Evolutionary conservation across 2,329 filamentous ascomycete genomes (phyloP).

Genomic region (Botryosphaeria dothidea): DNA sequence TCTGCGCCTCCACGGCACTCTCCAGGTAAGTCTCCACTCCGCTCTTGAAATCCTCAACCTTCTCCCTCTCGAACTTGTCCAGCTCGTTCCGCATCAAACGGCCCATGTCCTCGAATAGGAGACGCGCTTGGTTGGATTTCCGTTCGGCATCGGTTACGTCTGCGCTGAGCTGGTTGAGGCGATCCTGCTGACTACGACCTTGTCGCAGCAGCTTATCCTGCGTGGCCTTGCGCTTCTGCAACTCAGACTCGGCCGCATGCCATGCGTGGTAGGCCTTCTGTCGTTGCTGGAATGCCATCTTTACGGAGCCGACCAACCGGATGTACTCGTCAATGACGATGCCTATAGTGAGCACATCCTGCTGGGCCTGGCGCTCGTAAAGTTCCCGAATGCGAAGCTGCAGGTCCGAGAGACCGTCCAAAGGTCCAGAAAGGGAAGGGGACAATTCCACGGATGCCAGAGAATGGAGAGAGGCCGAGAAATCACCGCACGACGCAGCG

Average conservation of each 20-base stretch:
- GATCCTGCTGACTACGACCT: conserved; percentile 93
- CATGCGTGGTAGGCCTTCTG: conserved; percentile 96
- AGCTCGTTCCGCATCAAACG: conserved; percentile 86
- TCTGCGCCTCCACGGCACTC: conserved; percentile 95
- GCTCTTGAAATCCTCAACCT: conserved; percentile 97
- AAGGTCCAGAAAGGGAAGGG: conserved; percentile 79
- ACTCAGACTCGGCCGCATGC: conserved; percentile 86
- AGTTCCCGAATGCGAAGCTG: conserved; percentile 93
- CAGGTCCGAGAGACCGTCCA: conserved; percentile 89
- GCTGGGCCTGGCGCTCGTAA: conserved; percentile 94
- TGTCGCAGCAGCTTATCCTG: conserved; percentile 96
- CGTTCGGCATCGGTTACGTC: conserved; percentile 95
- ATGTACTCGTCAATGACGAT: conserved; percentile 99
- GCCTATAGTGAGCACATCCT: conserved; percentile 92
- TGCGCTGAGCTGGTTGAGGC: conserved; percentile 85
- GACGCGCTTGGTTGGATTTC: conserved; percentile 83
- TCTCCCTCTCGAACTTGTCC: conserved; percentile 92
- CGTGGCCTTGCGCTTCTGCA: conserved; percentile 82
- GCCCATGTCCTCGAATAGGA: conserved; percentile 97
- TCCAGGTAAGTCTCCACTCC: conserved; percentile 97
- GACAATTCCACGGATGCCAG: conserved; percentile 92
- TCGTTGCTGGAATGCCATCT: conserved; percentile 86
- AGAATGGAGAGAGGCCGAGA: conserved; percentile 88
- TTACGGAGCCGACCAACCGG: conserved; percentile 89
- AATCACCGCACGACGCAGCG: conserved; percentile 89